Conservation (phyloP, 2,329 filamentous ascomycete species). For the Arthroderma sp. region DNA sequence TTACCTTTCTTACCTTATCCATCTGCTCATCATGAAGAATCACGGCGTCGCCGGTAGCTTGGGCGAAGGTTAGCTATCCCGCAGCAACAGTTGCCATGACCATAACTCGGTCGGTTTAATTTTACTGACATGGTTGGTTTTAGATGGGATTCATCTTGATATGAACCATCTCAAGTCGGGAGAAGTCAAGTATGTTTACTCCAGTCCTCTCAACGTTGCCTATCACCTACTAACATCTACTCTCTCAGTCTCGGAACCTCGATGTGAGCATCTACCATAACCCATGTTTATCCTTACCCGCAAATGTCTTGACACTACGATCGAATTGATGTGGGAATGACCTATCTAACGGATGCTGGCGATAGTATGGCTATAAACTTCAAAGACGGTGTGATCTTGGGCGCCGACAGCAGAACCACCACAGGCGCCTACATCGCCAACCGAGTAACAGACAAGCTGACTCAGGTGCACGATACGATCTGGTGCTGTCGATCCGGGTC, state of each 20-base stretch:
- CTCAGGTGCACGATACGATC: constrained; percentile 95
- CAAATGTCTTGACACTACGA: background rate
- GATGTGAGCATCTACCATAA: constrained; percentile 51
- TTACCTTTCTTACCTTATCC: no score
- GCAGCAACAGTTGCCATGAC: background rate
- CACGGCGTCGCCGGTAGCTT: constrained; percentile 11
- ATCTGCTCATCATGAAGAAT: constrained; percentile 4
- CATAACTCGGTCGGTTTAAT: background rate
- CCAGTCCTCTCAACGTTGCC: background rate
- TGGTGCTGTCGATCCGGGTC: constrained; percentile 99
- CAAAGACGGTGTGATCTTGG: constrained; percentile 92
- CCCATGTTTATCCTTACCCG: background rate
- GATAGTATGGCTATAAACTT: constrained; percentile 95
- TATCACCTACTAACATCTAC: constrained; percentile 4
- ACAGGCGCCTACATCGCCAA: constrained; percentile 98
- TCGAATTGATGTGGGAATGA: background rate
- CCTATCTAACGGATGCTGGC: constrained; percentile 14
- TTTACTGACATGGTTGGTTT: constrained; percentile 11
- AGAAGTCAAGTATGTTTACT: constrained; percentile 76
- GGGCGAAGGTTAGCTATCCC: constrained; percentile 10
- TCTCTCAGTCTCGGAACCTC: constrained; percentile 73
- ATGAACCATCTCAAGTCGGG: constrained; percentile 98
- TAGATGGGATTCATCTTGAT: constrained; percentile 98
- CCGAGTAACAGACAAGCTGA: constrained; percentile 97
- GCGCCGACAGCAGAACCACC: constrained; percentile 92